Evolutionary conservation across 129 eudicot genomes (phyloP).

Genomic region (Oenanthe sinensis): DNA sequence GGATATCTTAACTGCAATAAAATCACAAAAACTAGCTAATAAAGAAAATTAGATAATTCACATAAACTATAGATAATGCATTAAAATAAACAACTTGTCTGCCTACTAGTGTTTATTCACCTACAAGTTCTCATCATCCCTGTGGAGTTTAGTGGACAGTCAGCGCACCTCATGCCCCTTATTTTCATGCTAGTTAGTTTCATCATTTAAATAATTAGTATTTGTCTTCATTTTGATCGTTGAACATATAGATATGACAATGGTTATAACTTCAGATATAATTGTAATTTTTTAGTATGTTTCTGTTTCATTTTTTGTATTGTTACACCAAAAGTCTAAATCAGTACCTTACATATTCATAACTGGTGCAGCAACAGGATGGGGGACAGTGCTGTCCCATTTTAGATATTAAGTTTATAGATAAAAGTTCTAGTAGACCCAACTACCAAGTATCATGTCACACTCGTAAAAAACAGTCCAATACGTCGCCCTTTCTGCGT

Average conservation of each 20-base stretch:
- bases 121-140: constrained; percentile 32
- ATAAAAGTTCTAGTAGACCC: constrained; percentile 11
- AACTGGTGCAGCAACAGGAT: neutral
- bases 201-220: neutral
- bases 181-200: neutral
- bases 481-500: too few relatives aligned
- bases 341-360: neutral
- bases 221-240: neutral
- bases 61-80: neutral
- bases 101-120: constrained; percentile 29
- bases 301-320: neutral
- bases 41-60: neutral
- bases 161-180: constrained; percentile 31
- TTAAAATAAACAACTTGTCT: constrained; percentile 13
- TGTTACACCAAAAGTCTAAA: neutral
- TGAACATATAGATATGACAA: neutral
- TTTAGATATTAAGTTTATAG: constrained; percentile 3
- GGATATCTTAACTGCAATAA: neutral
- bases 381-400: neutral
- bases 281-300: neutral
- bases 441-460: neutral
- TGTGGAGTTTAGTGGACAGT: constrained; percentile 49
- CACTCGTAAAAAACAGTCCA: too few relatives aligned
- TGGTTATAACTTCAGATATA: neutral
- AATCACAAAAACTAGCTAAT: neutral